Evolutionary conservation across 169 alveolate genomes (phyloP).

Genomic region (Babesia ovis): DNA sequence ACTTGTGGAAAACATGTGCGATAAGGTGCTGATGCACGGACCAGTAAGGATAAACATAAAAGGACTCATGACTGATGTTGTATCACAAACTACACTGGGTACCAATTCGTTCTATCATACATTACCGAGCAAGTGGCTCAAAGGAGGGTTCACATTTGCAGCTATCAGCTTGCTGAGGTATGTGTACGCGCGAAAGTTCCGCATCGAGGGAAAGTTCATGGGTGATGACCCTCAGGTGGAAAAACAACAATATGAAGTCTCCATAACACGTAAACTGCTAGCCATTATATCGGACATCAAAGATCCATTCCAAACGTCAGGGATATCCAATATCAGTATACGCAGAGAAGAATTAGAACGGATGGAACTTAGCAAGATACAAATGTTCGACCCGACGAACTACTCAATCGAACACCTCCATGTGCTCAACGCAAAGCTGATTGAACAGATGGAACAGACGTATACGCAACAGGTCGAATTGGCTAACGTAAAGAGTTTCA

Average conservation of each 20-base stretch:
- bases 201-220: constrained; percentile 29
- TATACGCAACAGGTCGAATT: constrained; percentile 35
- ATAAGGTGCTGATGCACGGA: constrained; percentile 34
- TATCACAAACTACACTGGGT: constrained; percentile 40
- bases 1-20: constrained; percentile 29
- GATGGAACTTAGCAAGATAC: constrained; percentile 23
- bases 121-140: constrained; percentile 47
- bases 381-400: constrained; percentile 26
- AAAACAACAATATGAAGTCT: constrained; percentile 20
- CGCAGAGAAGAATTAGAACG: constrained; percentile 36
- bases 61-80: constrained; percentile 30
- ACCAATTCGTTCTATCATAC: constrained; percentile 26
- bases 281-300: constrained; percentile 43
- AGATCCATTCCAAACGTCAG: constrained; percentile 54
- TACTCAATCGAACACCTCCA: constrained; percentile 47
- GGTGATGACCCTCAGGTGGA: constrained; percentile 32
- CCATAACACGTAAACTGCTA: constrained; percentile 35
- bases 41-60: constrained; percentile 31
- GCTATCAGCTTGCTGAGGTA: constrained; percentile 29
- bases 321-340: constrained; percentile 35
- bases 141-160: constrained; percentile 23
- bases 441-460: constrained; percentile 48
- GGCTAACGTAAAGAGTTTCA: constrained; percentile 27
- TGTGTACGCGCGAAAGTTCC: constrained; percentile 32
- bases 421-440: constrained; percentile 19